phyloP scores from a whole-genome alignment of 331 rosid species.

The Rhamnella rubrinervis region DNA sequence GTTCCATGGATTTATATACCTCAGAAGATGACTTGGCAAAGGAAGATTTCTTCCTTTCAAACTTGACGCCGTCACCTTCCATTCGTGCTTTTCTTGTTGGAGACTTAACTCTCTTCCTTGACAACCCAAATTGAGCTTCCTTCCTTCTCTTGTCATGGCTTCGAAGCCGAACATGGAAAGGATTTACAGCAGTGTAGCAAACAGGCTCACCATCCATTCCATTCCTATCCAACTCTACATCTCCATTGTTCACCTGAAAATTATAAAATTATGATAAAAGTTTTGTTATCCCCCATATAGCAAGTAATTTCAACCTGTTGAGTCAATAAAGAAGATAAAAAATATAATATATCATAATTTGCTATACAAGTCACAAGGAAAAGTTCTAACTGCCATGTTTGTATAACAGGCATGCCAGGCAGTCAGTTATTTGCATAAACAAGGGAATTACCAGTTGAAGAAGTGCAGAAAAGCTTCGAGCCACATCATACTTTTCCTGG shows the following conservation, averaged over 20 bases:
- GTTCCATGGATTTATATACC: conserved; percentile 25
- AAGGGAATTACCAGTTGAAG: conserved; percentile 74
- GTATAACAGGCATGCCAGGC: background rate
- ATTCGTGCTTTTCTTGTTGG: conserved; percentile 36
- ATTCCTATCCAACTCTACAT: conserved; percentile 39
- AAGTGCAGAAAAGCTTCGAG: conserved; percentile 89
- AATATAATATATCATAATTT: background rate
- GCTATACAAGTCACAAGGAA: background rate
- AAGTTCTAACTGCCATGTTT: background rate
- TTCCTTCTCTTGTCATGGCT: conserved; percentile 35
- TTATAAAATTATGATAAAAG: conserved; percentile 4
- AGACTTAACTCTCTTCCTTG: conserved; percentile 59
- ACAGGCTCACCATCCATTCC: conserved; percentile 43
- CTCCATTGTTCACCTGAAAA: conserved; percentile 87
- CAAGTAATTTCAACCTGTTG: background rate
- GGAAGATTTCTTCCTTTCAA: conserved; percentile 33
- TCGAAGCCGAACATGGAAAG: conserved; percentile 70
- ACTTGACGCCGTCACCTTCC: conserved; percentile 33
- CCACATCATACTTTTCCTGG: conserved; percentile 66
- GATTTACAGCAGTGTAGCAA: conserved; percentile 56
- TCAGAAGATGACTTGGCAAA: conserved; percentile 25
- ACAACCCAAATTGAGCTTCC: conserved; percentile 23
- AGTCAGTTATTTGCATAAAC: background rate
- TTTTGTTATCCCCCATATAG: background rate
- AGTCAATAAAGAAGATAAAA: background rate